phyloP scores from a whole-genome alignment of 257 asterid species.

The Handroanthus guayacan region DNA sequence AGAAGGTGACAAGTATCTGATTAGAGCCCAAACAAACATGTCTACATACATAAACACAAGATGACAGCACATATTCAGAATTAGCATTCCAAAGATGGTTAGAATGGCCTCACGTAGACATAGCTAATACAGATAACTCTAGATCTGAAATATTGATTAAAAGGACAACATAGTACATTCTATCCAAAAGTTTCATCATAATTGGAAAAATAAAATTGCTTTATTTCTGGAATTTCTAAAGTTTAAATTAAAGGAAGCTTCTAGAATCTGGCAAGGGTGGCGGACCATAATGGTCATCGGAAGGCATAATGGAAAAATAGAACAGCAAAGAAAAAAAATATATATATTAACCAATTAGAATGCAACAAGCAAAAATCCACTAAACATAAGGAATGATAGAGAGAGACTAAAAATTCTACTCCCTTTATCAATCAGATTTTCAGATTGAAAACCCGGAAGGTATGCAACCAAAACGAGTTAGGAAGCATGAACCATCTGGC shows the following conservation, averaged over 20 bases:
- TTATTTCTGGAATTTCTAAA: background rate
- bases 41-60: constrained; percentile 8
- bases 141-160: constrained; percentile 60
- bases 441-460: constrained; percentile 71
- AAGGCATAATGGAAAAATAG: constrained; percentile 56
- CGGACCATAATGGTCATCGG: constrained; percentile 34
- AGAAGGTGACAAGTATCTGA: background rate
- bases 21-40: constrained; percentile 23
- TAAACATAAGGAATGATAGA: background rate
- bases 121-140: constrained; percentile 85
- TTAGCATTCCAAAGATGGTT: constrained; percentile 97
- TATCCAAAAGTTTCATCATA: constrained; percentile 25
- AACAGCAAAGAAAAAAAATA: background rate
- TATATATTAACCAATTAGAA: constrained; percentile 2
- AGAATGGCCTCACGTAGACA: constrained; percentile 89
- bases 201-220: constrained; percentile 34
- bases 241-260: constrained; percentile 35
- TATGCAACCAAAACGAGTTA: constrained; percentile 78
- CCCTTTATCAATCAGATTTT: constrained; percentile 41
- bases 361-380: constrained; percentile 7
- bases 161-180: constrained; percentile 37
- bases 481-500: constrained; percentile 93
- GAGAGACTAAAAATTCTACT: background rate
- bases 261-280: constrained; percentile 57
- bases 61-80: constrained; percentile 78